Conservation (phyloP, 176 grass and related monocot genomes). For the barley (Hordeum vulgare) region MorexV3_pseudomolecules_assembly NC_058518.1:137365557-137366056, state of each 20-base stretch:
- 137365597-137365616: conserved; percentile 53
- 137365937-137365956: too few relatives aligned
- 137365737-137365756: conserved; percentile 40
- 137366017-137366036: too few relatives aligned
- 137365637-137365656: too few relatives aligned
- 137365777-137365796: conserved; percentile 48
- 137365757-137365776: conserved; percentile 51
- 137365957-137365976: too few relatives aligned
- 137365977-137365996: too few relatives aligned
- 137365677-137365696: not conserved
- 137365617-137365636: not conserved
- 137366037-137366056: too few relatives aligned
- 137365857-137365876: too few relatives aligned
- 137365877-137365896: too few relatives aligned
- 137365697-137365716: conserved; percentile 5
- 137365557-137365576: not conserved
- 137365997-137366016: too few relatives aligned
- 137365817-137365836: not conserved
- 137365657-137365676: not conserved
- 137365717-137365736: conserved; percentile 41
- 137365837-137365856: too few relatives aligned
- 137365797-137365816: not conserved
- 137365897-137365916: too few relatives aligned
- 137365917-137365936: too few relatives aligned
- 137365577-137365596: conserved; percentile 81